Base-by-base conservation (phyloP, 202 grass and related monocot species). In the Musa balbisiana region DNA sequence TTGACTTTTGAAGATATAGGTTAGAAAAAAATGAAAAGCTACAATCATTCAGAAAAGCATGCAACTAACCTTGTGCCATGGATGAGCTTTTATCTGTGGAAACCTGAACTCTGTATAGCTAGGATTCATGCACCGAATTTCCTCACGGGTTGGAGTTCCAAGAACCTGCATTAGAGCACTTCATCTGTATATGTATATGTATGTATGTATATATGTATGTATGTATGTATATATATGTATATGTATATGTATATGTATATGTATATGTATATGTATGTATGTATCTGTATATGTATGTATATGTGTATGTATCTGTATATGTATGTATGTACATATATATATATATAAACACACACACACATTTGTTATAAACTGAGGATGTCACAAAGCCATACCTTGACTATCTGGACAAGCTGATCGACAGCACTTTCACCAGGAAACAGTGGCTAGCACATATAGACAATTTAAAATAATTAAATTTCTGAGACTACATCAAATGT, bases 121-220 rank as follows among this genome's bases (percentile, higher is more conserved):
- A 1, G 88, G 88, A 68, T 91, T 91, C 88, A 91, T 91, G 85
- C 88, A 91, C 53, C 88, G 82, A 82, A 91, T 87, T 82, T 91
- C 88, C 74, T 91, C 88, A n/a, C 88, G 85, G 51, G 88, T 91
- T 24, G 88, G 88, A 6, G 88, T 91, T 23, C 85, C 88, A 85
- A 91, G 88, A 82, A 91, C 85, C 89, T 91, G 70, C 23, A 87
- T 43, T 43, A 51, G 80, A 53, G 10, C 83, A 62, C 52, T 77
- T 75, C 71, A 17, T 51, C 65, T 71, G 11, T 51, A 13, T 11
- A 11, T 33, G 4, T 33, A 25, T 25, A 25, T 25, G 1, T 25
- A 25, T 25, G 23, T 23, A 23, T 23, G 1, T 23, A 1, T 23
- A 23, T 23, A 23, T 23, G 1, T 23, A 1, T 23, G 1, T 23